Evolutionary conservation across 805 yeast genomes (phyloP).

Genomic region (Schizosaccharomyces cryophilus): DNA sequence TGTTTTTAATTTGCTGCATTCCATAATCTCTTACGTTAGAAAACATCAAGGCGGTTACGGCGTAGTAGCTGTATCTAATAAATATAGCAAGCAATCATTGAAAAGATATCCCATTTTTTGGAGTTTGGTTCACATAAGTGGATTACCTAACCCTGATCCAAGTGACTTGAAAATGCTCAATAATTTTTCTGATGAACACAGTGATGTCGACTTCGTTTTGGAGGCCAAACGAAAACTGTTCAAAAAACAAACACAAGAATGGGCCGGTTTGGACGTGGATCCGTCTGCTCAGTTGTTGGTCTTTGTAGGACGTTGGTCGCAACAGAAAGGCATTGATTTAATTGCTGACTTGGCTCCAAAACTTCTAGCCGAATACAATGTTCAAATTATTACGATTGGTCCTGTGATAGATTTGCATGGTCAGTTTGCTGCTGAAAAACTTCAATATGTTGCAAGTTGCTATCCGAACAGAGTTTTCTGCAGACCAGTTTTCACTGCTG

Average conservation of each 20-base stretch:
- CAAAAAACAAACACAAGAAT: not conserved
- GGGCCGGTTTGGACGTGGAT: slow-evolving; percentile 1
- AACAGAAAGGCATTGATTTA: slow-evolving; percentile 2
- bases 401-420: slow-evolving; percentile 4
- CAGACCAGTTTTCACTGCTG: not conserved
- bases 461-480: not conserved
- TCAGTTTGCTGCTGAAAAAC: slow-evolving; percentile 1
- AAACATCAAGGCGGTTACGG: slow-evolving; percentile 2
- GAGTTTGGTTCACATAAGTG: not conserved
- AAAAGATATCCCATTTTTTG: slow-evolving; percentile 3
- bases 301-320: slow-evolving; percentile 3
- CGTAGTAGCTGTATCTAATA: slow-evolving; percentile 2
- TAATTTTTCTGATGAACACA: not conserved
- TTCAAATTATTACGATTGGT: slow-evolving; percentile 1
- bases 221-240: not conserved
- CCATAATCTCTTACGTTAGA: not conserved
- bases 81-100: slow-evolving; percentile 1
- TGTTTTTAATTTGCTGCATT: slow-evolving; percentile 1
- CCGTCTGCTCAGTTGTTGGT: slow-evolving; percentile 1
- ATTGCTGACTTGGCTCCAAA: slow-evolving; percentile 2
- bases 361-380: not conserved
- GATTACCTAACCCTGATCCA: slow-evolving; percentile 3
- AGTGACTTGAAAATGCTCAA: not conserved
- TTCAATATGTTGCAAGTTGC: not conserved
- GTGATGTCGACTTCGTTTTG: not conserved